Evolutionary conservation across 208 protist genomes (phyloP).

Genomic region (Angomonas ambiguus): DNA sequence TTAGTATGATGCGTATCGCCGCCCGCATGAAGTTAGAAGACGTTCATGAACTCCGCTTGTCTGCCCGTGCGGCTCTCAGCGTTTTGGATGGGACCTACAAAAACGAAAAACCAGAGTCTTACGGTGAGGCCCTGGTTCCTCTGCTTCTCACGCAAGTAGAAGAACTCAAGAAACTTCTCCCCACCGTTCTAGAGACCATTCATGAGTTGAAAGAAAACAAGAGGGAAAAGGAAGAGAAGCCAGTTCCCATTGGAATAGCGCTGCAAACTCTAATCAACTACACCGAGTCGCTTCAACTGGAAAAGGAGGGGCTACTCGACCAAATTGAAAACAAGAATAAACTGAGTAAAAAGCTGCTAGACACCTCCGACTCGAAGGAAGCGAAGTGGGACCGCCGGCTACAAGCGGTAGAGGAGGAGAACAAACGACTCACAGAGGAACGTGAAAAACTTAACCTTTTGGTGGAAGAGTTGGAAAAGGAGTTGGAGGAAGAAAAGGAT

Average conservation of each 20-base stretch:
- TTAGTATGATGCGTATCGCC: constrained; percentile 13
- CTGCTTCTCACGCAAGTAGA: constrained; percentile 35
- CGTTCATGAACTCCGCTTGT: constrained; percentile 36
- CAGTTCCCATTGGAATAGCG: constrained; percentile 21
- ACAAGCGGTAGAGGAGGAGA: constrained; percentile 7
- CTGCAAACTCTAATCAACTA: constrained; percentile 30
- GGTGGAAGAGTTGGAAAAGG: constrained; percentile 1
- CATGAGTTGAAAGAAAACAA: constrained; percentile 11
- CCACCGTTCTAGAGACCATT: constrained; percentile 11
- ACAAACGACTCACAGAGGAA: constrained; percentile 1
- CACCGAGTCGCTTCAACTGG: constrained; percentile 33
- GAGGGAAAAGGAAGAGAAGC: background rate
- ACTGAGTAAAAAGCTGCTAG: constrained; percentile 28
- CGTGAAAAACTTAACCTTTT: background rate
- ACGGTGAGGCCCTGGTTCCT: constrained; percentile 40
- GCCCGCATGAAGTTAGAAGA: constrained; percentile 30
- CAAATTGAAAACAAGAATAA: constrained; percentile 31
- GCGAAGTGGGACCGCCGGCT: constrained; percentile 14
- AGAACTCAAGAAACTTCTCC: constrained; percentile 36
- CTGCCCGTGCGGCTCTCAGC: constrained; percentile 23
- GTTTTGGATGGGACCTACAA: constrained; percentile 41
- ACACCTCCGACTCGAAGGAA: constrained; percentile 17
- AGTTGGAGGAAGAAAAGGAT: constrained; percentile 9
- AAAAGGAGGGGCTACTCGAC: constrained; percentile 38
- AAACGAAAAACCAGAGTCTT: constrained; percentile 19